Evolutionary conservation across 257 asterid genomes (phyloP), one percentile per base, ranked within the genome.

Genomic region (Solanum tarapatanum): DNA sequence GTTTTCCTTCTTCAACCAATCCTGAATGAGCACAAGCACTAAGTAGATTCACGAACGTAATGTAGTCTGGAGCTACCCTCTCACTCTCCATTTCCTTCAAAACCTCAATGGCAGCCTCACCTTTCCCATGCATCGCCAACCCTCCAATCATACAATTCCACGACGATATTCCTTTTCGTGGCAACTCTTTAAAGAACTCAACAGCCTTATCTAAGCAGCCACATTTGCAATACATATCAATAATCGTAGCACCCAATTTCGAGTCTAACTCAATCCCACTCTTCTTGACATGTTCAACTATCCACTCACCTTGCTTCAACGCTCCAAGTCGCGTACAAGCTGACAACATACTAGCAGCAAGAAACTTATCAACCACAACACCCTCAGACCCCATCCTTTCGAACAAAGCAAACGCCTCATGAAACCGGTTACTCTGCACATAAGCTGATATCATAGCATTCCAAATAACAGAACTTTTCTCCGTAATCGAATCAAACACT

Each of bases 91-190:
- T 95, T 88, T 90, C 91, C 89, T 92, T 92, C 60, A 95, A 68
- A 91, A 94, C 94, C 90, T 90, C 93, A 86, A 96, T 92, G 16
- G 99, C 99, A 6, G 75, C 94, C 84, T 86, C 88, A 9, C 99
- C 98, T 91, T 89, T 91, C 5, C 99, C 99, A 3, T 93, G 95
- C 93, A 93, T 92, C 10, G 98, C 98, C 13, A 94, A 91, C 43
- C 99, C 98, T 87, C 99, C 98, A 85, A 96, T 94, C 97, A 96
- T 93, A 89, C 96, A 93, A 70, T 96, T 96, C 99, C 98, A 96
- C 8, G 98, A 94, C 0, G 99, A 95, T 86, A 93, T 91, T 11
- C 96, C 94, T 88, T 91, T 95, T 32, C 86, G 51, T 5, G 90
- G 41, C 87, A 93, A 88, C 36, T 85, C 91, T 35, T 91, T 68